These are phyloP conservation scores for Vanilla planifolia DNA, from an alignment of 106 monocot genomes.

Conservation along the genomic window DNA sequence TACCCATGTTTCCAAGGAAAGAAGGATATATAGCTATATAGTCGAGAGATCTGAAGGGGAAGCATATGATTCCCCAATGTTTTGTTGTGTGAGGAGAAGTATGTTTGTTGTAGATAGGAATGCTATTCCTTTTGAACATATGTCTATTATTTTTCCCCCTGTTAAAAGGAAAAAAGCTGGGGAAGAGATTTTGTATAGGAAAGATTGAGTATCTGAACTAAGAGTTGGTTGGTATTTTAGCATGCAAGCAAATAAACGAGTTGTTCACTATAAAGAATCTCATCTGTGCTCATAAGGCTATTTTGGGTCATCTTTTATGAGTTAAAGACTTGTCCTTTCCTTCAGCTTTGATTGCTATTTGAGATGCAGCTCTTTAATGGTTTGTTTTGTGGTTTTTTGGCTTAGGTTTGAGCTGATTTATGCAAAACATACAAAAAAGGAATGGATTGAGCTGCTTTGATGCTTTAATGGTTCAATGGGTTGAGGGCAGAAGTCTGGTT, in stretches of 20 bases:
- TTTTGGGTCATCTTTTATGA: no score
- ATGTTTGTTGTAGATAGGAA: constrained; percentile 12
- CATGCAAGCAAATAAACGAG: neutral
- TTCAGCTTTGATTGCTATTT: no score
- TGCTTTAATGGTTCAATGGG: no score
- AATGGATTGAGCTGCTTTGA: no score
- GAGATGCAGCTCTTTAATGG: no score
- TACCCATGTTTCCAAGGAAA: neutral
- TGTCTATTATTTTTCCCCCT: constrained; percentile 16
- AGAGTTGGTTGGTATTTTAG: neutral
- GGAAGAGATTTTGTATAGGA: constrained; percentile 13
- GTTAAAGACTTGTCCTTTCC: no score
- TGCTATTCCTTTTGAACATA: constrained; percentile 5
- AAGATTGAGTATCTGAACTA: neutral
- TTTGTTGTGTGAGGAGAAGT: constrained; percentile 9
- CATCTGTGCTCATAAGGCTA: no score
- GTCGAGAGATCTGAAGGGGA: constrained; percentile 1
- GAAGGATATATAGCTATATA: constrained; percentile 5
- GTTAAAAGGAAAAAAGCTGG: constrained; percentile 5
- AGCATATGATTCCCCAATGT: neutral
- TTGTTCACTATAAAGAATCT: no score
- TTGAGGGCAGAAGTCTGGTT: no score
- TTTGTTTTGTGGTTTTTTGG: no score
- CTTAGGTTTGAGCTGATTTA: no score
- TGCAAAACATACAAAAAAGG: no score